A percentile compares a stretch with the other conserved stretches of the same genome.
phyloP scores from a whole-genome alignment of 192 early-diverging fungal genomes.

The Gaertneriomyces semiglobifer region DNA sequence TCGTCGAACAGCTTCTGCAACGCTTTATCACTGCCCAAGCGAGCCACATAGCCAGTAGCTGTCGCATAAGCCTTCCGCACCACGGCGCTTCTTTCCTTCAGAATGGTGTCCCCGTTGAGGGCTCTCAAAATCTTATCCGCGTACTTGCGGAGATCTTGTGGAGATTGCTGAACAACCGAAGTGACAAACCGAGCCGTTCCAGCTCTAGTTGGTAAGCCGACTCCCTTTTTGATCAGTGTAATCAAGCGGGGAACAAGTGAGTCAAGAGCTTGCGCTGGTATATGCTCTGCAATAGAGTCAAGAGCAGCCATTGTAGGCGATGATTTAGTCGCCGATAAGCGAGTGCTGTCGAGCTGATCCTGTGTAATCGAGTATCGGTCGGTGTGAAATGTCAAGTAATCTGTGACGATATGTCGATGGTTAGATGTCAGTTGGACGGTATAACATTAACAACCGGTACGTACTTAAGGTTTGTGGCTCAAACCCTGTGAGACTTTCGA shows the following conservation, averaged over 20 bases:
- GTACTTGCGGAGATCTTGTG: conserved; percentile 61
- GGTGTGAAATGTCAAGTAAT: conserved; percentile 89
- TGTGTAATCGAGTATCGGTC: conserved; percentile 81
- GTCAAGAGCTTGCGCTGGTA: conserved; percentile 67
- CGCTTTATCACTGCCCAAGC: conserved; percentile 55
- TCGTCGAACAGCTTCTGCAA: conserved; percentile 65
- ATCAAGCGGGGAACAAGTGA: conserved; percentile 66
- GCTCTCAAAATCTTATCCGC: conserved; percentile 74
- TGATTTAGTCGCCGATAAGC: conserved; percentile 74
- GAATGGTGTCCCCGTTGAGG: conserved; percentile 48
- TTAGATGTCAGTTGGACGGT: conserved; percentile 1
- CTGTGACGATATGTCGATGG: conserved; percentile 24
- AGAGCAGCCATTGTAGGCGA: conserved; percentile 96
- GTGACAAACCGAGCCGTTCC: conserved; percentile 85
- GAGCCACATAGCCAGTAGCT: conserved; percentile 72
- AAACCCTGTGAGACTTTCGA: conserved; percentile 78
- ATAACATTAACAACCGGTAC: conserved; percentile 12
- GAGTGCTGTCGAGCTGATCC: conserved; percentile 78
- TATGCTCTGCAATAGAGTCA: conserved; percentile 70
- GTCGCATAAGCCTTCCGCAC: conserved; percentile 83
- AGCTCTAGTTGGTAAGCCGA: conserved; percentile 88
- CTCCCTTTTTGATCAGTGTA: conserved; percentile 71
- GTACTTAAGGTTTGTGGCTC: conserved; percentile 65
- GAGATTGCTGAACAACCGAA: conserved; percentile 68
- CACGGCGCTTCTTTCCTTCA: conserved; percentile 74